Conservation (phyloP, 208 protist genomes). For the Leishmania major region DNA sequence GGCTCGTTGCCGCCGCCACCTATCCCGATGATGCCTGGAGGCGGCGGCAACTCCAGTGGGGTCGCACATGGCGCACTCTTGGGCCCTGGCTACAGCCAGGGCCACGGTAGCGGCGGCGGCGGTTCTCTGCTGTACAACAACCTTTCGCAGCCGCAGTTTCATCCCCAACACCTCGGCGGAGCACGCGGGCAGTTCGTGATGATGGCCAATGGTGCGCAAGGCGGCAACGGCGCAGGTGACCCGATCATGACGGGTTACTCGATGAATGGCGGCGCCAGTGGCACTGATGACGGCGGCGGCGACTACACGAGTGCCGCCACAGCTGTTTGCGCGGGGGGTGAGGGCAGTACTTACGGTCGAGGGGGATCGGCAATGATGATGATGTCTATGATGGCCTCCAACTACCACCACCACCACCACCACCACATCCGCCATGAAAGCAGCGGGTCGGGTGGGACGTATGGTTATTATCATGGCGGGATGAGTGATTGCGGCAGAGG, state of each 20-base stretch:
- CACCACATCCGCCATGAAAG: neutral
- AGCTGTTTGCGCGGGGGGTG: neutral
- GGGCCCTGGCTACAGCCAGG: neutral
- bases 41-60: neutral
- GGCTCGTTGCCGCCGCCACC: neutral
- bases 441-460: neutral
- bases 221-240: conserved; percentile 1
- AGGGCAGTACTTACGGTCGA: neutral
- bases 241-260: conserved; percentile 4
- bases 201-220: neutral
- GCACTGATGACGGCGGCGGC: neutral
- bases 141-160: conserved; percentile 1
- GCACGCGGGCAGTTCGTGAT: neutral
- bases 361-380: neutral
- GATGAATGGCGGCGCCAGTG: neutral
- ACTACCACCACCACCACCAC: neutral
- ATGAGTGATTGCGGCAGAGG: neutral
- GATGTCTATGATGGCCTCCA: neutral
- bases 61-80: neutral
- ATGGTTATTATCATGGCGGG: neutral
- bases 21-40: conserved; percentile 2
- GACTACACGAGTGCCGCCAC: neutral
- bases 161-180: conserved; percentile 9
- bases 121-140: neutral
- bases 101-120: neutral